Percentiles rank a stretch among this genome's conserved stretches.
Evolutionary conservation across 495 filamentous ascomycete species (phyloP).

Genomic region (Aspergillus heteromorphus): DNA sequence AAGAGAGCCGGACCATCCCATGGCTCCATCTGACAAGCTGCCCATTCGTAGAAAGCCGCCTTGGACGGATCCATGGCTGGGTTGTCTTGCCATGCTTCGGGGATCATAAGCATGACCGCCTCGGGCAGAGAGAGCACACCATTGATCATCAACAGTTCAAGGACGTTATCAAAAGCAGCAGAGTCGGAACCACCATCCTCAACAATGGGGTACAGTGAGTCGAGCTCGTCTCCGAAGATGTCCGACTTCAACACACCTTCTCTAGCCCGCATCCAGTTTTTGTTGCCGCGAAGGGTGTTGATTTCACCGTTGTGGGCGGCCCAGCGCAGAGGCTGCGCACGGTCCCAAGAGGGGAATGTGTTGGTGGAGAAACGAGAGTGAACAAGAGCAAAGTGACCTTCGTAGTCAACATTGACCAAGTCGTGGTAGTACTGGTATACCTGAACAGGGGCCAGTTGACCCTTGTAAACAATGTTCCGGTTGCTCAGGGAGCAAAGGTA

Average conservation of each 20-base stretch:
- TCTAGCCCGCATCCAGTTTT: conserved; percentile 99
- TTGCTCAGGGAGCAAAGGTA: conserved; percentile 97
- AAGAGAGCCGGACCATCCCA: conserved; percentile 99
- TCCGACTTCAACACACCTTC: conserved; percentile 94
- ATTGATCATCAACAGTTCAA: conserved; percentile 94
- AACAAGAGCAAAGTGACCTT: conserved; percentile 95
- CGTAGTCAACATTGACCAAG: conserved; percentile 93
- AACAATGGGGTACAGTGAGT: conserved; percentile 88
- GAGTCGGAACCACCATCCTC: conserved; percentile 98
- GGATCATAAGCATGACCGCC: conserved; percentile 98
- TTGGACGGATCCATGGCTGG: conserved; percentile 88
- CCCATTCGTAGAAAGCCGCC: conserved; percentile 99
- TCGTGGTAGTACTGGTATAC: conserved; percentile 99
- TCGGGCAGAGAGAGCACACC: conserved; percentile 95
- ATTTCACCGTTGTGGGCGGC: conserved; percentile 99
- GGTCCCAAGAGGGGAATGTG: conserved; percentile 98
- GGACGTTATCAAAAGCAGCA: conserved; percentile 95
- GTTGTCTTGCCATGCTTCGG: conserved; percentile 98
- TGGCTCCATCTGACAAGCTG: conserved; percentile 98
- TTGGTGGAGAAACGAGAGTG: conserved; percentile 99
- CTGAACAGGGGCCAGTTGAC: conserved; percentile 90
- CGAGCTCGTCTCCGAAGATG: conserved; percentile 89
- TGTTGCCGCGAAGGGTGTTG: conserved; percentile 96
- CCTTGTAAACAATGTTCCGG: conserved; percentile 99
- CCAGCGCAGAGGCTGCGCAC: conserved; percentile 95